Evolutionary conservation across 148 eudicot genomes (phyloP), one percentile per base, ranked within the genome.

Genomic region (Oxyria digyna): DNA sequence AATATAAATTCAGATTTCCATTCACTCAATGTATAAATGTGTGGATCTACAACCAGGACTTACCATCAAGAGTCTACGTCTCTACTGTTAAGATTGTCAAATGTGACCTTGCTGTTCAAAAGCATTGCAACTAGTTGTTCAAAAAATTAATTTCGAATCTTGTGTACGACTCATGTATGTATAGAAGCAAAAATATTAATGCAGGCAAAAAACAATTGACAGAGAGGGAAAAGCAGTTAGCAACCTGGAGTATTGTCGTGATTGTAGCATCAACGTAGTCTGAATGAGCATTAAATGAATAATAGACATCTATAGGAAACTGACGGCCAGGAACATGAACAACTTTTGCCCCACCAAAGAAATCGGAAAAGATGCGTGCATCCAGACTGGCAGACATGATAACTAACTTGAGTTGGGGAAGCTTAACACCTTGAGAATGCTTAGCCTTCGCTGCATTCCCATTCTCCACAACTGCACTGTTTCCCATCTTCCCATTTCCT

Each of bases 351-450:
- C 87, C 92, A 76, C 80, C 84, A 72, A 91, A 95, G 74, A 82
- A 95, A 78, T 88, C 93, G 8, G 96, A 91, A 74, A 94, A 95
- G 45, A 81, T 78, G 12, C 81, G 82, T 67, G 97, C 96, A 78
- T 95, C 97, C 76, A 95, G 75, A 84, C 99, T 95, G 70, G 99
- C 99, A 76, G 99, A 95, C 99, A 95, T 95, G 69, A 95, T 82
- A 27, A 91, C 85, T 70, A 95, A 76, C 82, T 84, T 87, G 74
- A 95, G 77, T 40, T 93, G 99, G 75, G 77, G 77, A 65, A 78
- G 79, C 63, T 76, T 86, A 50, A 72, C 69, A 57, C 79, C 80
- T 55, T 42, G 83, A 64, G 71, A 72, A 52, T 49, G 81, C 24
- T 50, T 67, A 42, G 57, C 6, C 40, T 69, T 76, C 73, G 71